Conservation (phyloP, 495 filamentous ascomycete species). For the Hypoxylon cercidicola region DNA sequence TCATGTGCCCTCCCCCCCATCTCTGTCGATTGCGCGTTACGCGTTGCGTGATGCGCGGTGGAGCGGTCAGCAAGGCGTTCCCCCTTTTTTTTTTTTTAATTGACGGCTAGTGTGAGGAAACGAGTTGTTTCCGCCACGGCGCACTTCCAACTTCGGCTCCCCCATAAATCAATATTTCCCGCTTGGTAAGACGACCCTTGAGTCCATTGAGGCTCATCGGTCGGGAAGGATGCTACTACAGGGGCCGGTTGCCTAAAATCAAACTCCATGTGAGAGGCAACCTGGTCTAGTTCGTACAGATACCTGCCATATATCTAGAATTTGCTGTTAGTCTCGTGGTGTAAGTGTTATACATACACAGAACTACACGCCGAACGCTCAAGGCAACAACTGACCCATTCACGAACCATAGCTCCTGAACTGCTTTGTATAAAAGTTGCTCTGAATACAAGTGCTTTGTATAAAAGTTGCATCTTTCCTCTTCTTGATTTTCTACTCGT, state of each 20-base stretch:
- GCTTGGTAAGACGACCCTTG: constrained; percentile 36
- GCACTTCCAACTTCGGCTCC: constrained; percentile 21
- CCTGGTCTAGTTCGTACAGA: constrained; percentile 35
- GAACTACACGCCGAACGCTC: constrained; percentile 18
- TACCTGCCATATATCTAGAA: constrained; percentile 32
- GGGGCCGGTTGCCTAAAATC: constrained; percentile 44
- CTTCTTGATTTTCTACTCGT: constrained; percentile 12
- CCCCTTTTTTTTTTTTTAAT: constrained; percentile 6
- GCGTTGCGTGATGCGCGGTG: constrained; percentile 28
- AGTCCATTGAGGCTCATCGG: constrained; percentile 43
- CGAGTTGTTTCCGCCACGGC: constrained; percentile 40
- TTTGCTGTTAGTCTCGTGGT: constrained; percentile 34
- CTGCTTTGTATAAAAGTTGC: constrained; percentile 29
- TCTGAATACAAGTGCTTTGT: constrained; percentile 15
- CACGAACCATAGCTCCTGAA: constrained; percentile 31
- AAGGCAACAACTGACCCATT: constrained; percentile 36
- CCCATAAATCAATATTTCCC: constrained; percentile 8
- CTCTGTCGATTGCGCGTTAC: constrained; percentile 28
- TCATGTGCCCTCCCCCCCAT: constrained; percentile 15
- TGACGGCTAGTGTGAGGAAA: constrained; percentile 25
- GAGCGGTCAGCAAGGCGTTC: constrained; percentile 22
- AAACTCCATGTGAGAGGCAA: constrained; percentile 48
- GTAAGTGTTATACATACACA: constrained; percentile 39
- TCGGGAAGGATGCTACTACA: constrained; percentile 35
- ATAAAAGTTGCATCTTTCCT: constrained; percentile 30